Evolutionary conservation across 768 basidiomycete genomes (phyloP).

Genomic region (Gyrodon lividus): DNA sequence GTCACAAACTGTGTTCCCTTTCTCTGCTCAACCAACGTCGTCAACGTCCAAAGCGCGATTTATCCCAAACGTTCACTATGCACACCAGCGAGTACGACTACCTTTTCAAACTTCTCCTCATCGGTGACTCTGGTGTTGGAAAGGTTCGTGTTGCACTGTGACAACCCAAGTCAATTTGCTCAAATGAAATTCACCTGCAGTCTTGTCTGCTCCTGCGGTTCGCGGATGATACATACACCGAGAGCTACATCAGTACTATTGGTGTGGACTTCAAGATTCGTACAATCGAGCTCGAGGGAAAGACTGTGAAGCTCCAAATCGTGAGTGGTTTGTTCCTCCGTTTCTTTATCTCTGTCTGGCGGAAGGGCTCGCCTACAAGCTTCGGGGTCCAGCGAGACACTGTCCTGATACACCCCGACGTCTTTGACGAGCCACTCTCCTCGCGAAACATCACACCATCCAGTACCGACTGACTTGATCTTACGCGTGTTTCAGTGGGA

Average conservation of each 20-base stretch:
- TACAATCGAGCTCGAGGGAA: slow-evolving; percentile 97
- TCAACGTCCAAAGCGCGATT: slow-evolving; percentile 29
- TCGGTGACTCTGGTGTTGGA: slow-evolving; percentile 94
- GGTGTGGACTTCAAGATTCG: slow-evolving; percentile 99
- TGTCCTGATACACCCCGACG: background rate
- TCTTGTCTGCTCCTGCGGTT: slow-evolving; percentile 91
- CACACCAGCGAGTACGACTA: slow-evolving; percentile 95
- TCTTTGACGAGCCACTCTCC: background rate
- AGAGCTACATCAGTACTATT: slow-evolving; percentile 96
- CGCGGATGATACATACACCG: slow-evolving; percentile 96
- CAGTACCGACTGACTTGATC: slow-evolving; percentile 13
- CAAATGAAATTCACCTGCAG: slow-evolving; percentile 43
- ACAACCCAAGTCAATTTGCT: slow-evolving; percentile 20
- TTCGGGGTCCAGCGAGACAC: background rate
- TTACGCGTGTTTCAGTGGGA: slow-evolving; percentile 66
- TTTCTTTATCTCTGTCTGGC: slow-evolving; percentile 2
- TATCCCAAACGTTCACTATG: slow-evolving; percentile 47
- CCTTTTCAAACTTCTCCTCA: slow-evolving; percentile 94
- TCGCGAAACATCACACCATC: background rate
- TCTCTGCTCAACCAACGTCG: slow-evolving; percentile 35
- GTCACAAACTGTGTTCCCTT: slow-evolving; percentile 34
- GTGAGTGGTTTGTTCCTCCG: slow-evolving; percentile 48
- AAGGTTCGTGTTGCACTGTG: slow-evolving; percentile 52
- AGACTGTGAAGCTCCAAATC: slow-evolving; percentile 98
- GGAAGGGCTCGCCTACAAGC: background rate